Evolutionary conservation across 805 yeast species (phyloP).

Genomic region (Suhomyces faveliae): DNA sequence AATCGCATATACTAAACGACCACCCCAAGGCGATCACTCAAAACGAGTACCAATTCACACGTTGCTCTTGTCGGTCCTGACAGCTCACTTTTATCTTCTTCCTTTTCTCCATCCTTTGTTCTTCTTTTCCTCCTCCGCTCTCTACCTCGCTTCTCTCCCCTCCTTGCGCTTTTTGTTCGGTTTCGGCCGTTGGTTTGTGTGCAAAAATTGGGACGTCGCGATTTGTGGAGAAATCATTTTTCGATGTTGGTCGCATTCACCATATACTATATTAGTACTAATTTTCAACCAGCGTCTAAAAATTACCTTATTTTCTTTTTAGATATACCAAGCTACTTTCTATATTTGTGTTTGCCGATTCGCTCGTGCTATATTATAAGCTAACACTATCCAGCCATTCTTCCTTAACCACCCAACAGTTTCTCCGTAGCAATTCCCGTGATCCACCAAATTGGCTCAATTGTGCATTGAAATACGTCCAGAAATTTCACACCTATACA

Average conservation of each 20-base stretch:
- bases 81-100: too few relatives aligned
- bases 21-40: too few relatives aligned
- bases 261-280: background rate
- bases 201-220: background rate
- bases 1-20: background rate
- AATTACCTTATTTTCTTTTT: background rate
- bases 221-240: conserved; percentile 1
- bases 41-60: too few relatives aligned
- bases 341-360: background rate
- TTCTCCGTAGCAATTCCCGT: background rate
- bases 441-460: background rate
- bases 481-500: background rate
- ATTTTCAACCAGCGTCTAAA: background rate
- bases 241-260: background rate
- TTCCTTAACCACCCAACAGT: background rate
- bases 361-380: background rate
- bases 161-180: background rate
- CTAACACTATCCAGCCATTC: too few relatives aligned
- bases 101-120: too few relatives aligned
- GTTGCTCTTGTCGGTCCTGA: too few relatives aligned
- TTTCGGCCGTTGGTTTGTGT: background rate
- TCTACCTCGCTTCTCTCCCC: background rate
- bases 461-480: background rate
- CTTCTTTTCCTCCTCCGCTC: background rate
- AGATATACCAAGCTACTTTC: background rate